Evolutionary conservation across 768 basidiomycete species (phyloP).

Genomic region (Boletus rex-veris): DNA sequence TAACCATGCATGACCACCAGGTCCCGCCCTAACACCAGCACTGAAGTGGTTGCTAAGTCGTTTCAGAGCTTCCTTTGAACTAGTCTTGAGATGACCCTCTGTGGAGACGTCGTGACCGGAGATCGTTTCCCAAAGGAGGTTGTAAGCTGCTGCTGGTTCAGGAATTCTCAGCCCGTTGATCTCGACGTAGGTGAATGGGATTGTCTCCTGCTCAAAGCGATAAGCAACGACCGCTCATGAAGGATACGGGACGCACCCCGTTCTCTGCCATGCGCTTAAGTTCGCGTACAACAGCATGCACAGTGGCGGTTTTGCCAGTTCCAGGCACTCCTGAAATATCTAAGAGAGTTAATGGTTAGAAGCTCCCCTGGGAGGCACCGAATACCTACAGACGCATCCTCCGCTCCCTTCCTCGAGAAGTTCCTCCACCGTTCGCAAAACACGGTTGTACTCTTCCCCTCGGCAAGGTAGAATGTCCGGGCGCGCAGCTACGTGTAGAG

Average conservation of each 20-base stretch:
- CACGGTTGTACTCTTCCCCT: conserved; percentile 76
- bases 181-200: conserved; percentile 94
- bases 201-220: conserved; percentile 62
- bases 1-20: conserved; percentile 85
- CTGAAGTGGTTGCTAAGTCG: conserved; percentile 77
- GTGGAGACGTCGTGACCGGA: conserved; percentile 67
- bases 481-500: conserved; percentile 88
- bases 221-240: not conserved
- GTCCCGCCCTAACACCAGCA: conserved; percentile 59
- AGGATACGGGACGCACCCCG: conserved; percentile 46
- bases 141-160: conserved; percentile 90
- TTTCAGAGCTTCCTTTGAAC: conserved; percentile 79
- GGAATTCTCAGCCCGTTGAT: conserved; percentile 95
- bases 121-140: conserved; percentile 89
- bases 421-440: conserved; percentile 75
- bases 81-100: conserved; percentile 62
- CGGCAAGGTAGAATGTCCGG: conserved; percentile 89
- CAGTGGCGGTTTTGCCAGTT: conserved; percentile 97
- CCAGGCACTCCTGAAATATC: conserved; percentile 99
- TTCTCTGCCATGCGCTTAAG: conserved; percentile 84
- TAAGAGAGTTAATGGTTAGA: conserved; percentile 29
- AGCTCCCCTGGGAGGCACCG: not conserved
- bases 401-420: conserved; percentile 90
- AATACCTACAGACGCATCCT: conserved; percentile 83
- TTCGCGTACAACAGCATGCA: conserved; percentile 88